Conservation (phyloP, 805 yeast genomes). For the Kregervanrija delftensis region DNA sequence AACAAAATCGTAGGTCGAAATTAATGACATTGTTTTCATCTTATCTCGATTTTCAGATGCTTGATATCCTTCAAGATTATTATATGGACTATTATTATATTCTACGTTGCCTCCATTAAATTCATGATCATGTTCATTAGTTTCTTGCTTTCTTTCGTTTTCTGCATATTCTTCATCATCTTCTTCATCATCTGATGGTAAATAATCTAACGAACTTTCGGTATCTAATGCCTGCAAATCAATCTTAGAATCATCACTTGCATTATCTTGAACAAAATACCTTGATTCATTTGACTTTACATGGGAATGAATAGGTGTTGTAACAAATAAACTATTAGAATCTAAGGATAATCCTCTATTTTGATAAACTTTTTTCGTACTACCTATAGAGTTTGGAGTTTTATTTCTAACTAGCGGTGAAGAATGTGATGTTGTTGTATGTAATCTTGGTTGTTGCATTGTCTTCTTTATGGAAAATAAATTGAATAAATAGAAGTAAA, state of each 20-base stretch:
- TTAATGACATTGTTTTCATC: neutral
- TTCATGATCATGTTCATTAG: slow-evolving; percentile 5
- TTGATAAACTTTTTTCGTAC: too few relatives aligned
- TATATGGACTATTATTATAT: neutral
- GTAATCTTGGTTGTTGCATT: too few relatives aligned
- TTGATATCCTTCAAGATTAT: neutral
- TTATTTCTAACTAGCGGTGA: too few relatives aligned
- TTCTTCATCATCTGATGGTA: neutral
- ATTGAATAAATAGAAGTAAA: too few relatives aligned
- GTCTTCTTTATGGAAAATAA: too few relatives aligned
- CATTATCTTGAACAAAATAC: neutral
- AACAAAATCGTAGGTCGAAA: neutral
- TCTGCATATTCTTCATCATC: slow-evolving; percentile 3
- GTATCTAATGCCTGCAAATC: slow-evolving; percentile 12
- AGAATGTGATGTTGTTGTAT: too few relatives aligned
- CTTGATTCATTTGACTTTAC: neutral
- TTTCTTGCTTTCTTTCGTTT: slow-evolving; percentile 1
- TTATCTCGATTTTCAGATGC: neutral
- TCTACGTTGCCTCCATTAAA: slow-evolving; percentile 4
- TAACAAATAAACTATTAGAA: too few relatives aligned
- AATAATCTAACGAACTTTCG: slow-evolving; percentile 2
- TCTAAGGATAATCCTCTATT: too few relatives aligned
- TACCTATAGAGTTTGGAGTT: too few relatives aligned
- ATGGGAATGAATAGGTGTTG: neutral
- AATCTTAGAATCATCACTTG: slow-evolving; percentile 7